Base-by-base conservation (phyloP, 495 filamentous ascomycete genomes). In the Barbatosphaeria neglecta region DNA sequence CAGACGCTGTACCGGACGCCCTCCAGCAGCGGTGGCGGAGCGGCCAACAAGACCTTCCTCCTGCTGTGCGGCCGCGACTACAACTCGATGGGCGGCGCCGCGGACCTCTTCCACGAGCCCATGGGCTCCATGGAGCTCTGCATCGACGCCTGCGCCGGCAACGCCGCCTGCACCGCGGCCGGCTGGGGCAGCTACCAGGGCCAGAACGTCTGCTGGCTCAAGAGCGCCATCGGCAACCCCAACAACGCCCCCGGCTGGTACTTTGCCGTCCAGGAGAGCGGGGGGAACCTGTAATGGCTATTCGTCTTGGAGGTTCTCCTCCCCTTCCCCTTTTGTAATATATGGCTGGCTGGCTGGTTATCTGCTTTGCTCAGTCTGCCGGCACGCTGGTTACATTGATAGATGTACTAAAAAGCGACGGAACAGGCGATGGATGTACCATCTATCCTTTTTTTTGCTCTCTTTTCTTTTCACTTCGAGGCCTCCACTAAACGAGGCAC, bases 201-300 rank as follows among this genome's bases (percentile, higher is more conserved):
- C 22, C 48, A 49, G 23, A 65, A 59, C 42, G 56, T 61, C 48
- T 66, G 63, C 59, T 73, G 62, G 66, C 7, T 80, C 66, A 63
- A 82, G 75, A 65, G 68, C 65, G 47, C 59, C 67, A 50, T 78
- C 64, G 41, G 80, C 65, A 11, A 63, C 72, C 49, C 69, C 66
- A 55, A 68, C 57, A 23, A 52, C 69, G 55, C 72, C 71, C 45
- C 58, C 48, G 2, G 23, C 48, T 47, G 69, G 74, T 46, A 74
- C 69, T 74, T 63, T 60, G 49, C 68, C 64, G 27, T 68, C 65
- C 40, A 57, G 64, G 41, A 76, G 39, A 22, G 19, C 19, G 48
- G 50, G 10, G 31, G 13, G 13, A 35, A 35, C 11, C 31, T 35
- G 5, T 35, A 13, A 11, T 31, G 28, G 11, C n/a, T n/a, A n/a